Evolutionary conservation across 352 stramenopile genomes (phyloP).

Genomic region (Phytophthora chlamydospora): DNA sequence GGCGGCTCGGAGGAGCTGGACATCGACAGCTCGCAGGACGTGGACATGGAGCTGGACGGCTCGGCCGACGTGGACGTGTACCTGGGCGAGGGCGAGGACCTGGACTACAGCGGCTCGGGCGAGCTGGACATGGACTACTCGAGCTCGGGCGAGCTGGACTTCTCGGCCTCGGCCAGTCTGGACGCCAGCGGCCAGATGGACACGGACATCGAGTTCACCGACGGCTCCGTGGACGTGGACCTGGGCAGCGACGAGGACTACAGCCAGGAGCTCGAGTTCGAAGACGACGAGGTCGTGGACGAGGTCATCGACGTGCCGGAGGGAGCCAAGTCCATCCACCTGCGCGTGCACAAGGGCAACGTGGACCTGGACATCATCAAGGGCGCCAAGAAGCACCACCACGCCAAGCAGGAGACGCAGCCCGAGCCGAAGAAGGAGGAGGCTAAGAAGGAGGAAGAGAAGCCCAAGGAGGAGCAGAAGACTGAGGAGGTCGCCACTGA

Average conservation of each 20-base stretch:
- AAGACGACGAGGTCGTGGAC: constrained; percentile 42
- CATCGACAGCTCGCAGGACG: constrained; percentile 28
- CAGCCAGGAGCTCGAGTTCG: constrained; percentile 54
- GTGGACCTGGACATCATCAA: constrained; percentile 66
- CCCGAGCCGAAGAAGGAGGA: constrained; percentile 33
- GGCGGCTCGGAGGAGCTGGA: constrained; percentile 26
- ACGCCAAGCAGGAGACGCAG: constrained; percentile 25
- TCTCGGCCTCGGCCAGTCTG: constrained; percentile 36
- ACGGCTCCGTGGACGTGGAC: constrained; percentile 47
- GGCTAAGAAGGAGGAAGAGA: constrained; percentile 10
- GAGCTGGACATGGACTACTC: constrained; percentile 33
- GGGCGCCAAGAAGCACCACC: constrained; percentile 13
- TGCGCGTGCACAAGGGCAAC: constrained; percentile 54
- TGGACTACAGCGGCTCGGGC: constrained; percentile 37
- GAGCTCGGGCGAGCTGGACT: constrained; percentile 23
- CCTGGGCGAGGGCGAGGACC: constrained; percentile 27
- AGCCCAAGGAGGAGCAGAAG: constrained; percentile 19
- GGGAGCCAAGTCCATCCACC: constrained; percentile 50
- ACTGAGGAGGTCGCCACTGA: constrained; percentile 27
- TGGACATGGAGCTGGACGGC: constrained; percentile 30
- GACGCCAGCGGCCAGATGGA: constrained; percentile 38
- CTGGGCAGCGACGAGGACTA: constrained; percentile 57
- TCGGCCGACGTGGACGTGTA: constrained; percentile 35
- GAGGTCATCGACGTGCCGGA: constrained; percentile 56
- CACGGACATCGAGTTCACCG: constrained; percentile 36